These are phyloP conservation scores for Boletus subparvulus DNA, from an alignment of 768 basidiomycete genomes.

Conservation along the genomic window DNA sequence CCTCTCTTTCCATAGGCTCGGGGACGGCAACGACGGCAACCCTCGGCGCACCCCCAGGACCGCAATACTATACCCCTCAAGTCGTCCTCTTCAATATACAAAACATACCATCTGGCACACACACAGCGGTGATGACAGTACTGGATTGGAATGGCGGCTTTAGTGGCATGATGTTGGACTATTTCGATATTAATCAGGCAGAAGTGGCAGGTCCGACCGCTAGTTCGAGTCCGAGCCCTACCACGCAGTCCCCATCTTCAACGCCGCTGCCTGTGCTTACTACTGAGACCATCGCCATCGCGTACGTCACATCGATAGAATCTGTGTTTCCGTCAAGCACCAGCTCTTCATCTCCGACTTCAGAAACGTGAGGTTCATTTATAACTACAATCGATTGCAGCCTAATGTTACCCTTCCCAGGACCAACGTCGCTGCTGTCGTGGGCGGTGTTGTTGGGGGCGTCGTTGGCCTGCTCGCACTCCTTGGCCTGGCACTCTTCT, in stretches of 20 bases:
- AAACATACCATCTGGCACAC: slow-evolving; percentile 22
- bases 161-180: slow-evolving; percentile 33
- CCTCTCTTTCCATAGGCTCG: slow-evolving; percentile 26
- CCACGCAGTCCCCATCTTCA: slow-evolving; percentile 7
- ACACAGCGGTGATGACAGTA: slow-evolving; percentile 25
- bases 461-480: slow-evolving; percentile 15
- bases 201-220: slow-evolving; percentile 6
- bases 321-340: slow-evolving; percentile 10
- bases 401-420: slow-evolving; percentile 9
- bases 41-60: slow-evolving; percentile 21
- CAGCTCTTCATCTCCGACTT: neutral
- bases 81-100: slow-evolving; percentile 23
- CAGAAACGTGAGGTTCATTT: slow-evolving; percentile 11
- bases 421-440: slow-evolving; percentile 11
- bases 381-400: neutral
- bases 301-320: neutral
- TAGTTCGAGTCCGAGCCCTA: neutral
- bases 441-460: slow-evolving; percentile 20
- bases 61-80: slow-evolving; percentile 24
- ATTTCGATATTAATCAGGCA: slow-evolving; percentile 26
- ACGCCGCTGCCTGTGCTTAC: neutral
- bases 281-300: neutral
- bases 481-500: slow-evolving; percentile 10
- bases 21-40: slow-evolving; percentile 23
- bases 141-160: slow-evolving; percentile 24